A percentile compares a stretch with the other conserved stretches of the same genome.
Conservation (phyloP, 345 rosid genomes). For the Rhodamnia argentea region DNA sequence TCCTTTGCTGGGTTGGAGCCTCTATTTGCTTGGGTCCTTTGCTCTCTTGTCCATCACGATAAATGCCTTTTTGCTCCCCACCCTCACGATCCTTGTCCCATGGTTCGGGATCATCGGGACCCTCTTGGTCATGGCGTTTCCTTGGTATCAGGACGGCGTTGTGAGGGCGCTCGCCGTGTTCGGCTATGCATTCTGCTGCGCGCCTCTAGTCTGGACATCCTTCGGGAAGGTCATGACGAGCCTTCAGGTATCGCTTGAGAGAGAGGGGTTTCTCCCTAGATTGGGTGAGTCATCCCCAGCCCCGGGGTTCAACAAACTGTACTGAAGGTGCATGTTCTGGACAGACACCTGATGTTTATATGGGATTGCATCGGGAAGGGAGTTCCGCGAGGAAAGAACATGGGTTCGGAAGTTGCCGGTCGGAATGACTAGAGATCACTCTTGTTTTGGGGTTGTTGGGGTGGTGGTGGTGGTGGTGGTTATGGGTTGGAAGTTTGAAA, state of each 20-base stretch:
- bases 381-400: neutral
- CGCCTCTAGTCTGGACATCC: conserved; percentile 64
- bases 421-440: neutral
- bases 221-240: conserved; percentile 37
- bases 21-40: conserved; percentile 65
- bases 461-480: too few relatives aligned
- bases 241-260: conserved; percentile 62
- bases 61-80: conserved; percentile 61
- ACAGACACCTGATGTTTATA: neutral
- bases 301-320: conserved; percentile 39
- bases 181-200: conserved; percentile 60
- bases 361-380: neutral
- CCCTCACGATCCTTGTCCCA: conserved; percentile 40
- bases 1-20: conserved; percentile 70
- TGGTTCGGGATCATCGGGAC: conserved; percentile 58
- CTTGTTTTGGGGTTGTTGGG: too few relatives aligned
- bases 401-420: neutral
- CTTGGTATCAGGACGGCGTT: conserved; percentile 63
- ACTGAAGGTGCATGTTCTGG: conserved; percentile 3
- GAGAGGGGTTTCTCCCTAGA: conserved; percentile 66
- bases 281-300: conserved; percentile 38
- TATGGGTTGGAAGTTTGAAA: neutral
- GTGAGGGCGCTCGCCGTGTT: conserved; percentile 63
- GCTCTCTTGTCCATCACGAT: conserved; percentile 53
- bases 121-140: conserved; percentile 77